phyloP scores from a whole-genome alignment of 208 protist genomes.

The Lotmaria passim region DNA sequence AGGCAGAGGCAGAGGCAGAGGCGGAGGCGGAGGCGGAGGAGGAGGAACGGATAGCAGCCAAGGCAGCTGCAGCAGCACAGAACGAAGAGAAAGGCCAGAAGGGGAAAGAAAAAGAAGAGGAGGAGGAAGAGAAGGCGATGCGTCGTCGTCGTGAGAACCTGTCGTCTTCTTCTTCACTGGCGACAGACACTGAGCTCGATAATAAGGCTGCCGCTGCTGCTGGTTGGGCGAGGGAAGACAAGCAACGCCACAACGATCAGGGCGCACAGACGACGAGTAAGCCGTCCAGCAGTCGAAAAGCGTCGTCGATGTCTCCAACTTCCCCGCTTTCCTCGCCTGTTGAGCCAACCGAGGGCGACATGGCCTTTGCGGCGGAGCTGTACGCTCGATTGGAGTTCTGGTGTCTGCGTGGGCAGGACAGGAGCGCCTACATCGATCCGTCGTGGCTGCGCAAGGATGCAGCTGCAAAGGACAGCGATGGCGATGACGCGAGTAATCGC shows the following conservation, averaged over 20 bases:
- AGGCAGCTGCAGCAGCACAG: background rate
- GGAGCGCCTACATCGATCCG: conserved; percentile 42
- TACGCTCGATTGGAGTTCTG: conserved; percentile 72
- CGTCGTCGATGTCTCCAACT: background rate
- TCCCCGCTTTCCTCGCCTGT: background rate
- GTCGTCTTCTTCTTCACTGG: background rate
- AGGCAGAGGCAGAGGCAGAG: background rate
- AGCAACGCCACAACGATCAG: too few species aligned
- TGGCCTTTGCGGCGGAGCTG: conserved; percentile 69
- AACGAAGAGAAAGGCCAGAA: background rate
- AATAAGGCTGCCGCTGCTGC: too few species aligned
- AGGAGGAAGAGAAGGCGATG: background rate
- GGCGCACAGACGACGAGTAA: too few species aligned
- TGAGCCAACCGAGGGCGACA: conserved; percentile 47
- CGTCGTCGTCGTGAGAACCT: background rate
- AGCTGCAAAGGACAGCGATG: background rate
- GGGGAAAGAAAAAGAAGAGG: too few species aligned
- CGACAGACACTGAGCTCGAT: background rate
- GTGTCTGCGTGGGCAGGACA: conserved; percentile 63
- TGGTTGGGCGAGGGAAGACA: background rate
- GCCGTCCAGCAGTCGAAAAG: too few species aligned
- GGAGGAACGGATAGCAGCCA: background rate
- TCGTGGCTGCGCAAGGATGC: conserved; percentile 13
- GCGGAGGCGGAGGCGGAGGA: background rate
- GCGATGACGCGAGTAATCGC: background rate